These are phyloP conservation scores for Cyathus striatus DNA, from an alignment of 768 basidiomycete species.

Conservation along the genomic window DNA sequence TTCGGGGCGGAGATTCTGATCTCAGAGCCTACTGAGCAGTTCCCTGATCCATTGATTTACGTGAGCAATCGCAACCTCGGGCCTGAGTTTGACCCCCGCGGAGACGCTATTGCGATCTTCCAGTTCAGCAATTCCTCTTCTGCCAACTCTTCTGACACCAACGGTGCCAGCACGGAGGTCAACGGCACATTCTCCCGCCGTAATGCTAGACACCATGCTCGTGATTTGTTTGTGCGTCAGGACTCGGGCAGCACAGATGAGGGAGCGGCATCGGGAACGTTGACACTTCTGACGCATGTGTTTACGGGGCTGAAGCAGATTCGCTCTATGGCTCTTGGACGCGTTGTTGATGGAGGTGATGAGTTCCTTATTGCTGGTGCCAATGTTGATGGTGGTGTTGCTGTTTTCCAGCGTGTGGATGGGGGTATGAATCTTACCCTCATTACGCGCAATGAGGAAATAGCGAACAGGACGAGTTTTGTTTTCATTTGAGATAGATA, in stretches of 20 bases:
- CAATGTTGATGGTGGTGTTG: slow-evolving; percentile 48
- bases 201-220: slow-evolving; percentile 10
- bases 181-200: neutral
- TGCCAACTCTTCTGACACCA: neutral
- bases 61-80: slow-evolving; percentile 54
- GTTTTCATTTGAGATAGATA: slow-evolving; percentile 32
- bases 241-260: neutral
- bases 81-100: slow-evolving; percentile 34
- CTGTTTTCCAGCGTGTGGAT: slow-evolving; percentile 45
- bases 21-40: slow-evolving; percentile 31
- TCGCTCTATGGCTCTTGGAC: slow-evolving; percentile 47
- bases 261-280: slow-evolving; percentile 1
- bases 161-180: neutral
- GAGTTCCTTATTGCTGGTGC: slow-evolving; percentile 46
- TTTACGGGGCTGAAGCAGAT: slow-evolving; percentile 52
- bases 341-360: neutral
- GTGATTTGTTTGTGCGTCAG: neutral
- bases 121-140: slow-evolving; percentile 25
- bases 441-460: slow-evolving; percentile 44
- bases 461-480: slow-evolving; percentile 48
- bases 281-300: slow-evolving; percentile 44
- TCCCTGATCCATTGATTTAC: slow-evolving; percentile 46
- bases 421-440: slow-evolving; percentile 45
- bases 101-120: slow-evolving; percentile 57
- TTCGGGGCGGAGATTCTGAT: slow-evolving; percentile 53